These are phyloP conservation scores for Immersiella caudata DNA, from an alignment of 495 filamentous ascomycete species.

Conservation along the genomic window DNA sequence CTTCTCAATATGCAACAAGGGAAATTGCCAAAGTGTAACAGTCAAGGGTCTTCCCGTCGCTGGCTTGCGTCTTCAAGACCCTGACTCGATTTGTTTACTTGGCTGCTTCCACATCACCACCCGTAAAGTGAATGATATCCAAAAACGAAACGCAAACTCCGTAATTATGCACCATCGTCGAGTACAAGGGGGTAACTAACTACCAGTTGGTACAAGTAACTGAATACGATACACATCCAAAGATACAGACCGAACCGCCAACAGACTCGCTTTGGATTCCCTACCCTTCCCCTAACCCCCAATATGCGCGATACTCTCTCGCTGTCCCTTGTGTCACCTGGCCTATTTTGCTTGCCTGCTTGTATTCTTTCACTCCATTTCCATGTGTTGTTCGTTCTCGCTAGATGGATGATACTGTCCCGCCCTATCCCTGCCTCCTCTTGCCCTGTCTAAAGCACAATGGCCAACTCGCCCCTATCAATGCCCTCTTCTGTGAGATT, in stretches of 20 bases:
- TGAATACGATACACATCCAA: constrained; percentile 5
- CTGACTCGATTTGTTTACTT: not conserved
- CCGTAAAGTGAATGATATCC: not conserved
- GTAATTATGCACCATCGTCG: constrained; percentile 14
- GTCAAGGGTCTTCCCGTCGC: not conserved
- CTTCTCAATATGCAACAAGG: not conserved
- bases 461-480: constrained; percentile 75
- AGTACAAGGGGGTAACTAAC: constrained; percentile 10
- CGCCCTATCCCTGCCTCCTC: not conserved
- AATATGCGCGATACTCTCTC: not conserved
- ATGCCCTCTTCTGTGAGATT: constrained; percentile 75
- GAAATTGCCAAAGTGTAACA: not conserved
- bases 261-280: constrained; percentile 8
- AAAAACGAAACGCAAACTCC: constrained; percentile 13
- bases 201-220: not conserved
- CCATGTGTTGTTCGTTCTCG: not conserved
- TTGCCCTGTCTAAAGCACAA: constrained; percentile 67
- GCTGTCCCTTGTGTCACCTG: not conserved
- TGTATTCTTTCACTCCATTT: not conserved
- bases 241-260: not conserved
- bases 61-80: not conserved
- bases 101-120: not conserved
- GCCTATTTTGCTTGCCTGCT: no score
- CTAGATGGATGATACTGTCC: not conserved
- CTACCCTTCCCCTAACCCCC: not conserved